These are phyloP conservation scores for Lasiosphaeriaceae sp. DNA, from an alignment of 495 filamentous ascomycete genomes.

Conservation along the genomic window DNA sequence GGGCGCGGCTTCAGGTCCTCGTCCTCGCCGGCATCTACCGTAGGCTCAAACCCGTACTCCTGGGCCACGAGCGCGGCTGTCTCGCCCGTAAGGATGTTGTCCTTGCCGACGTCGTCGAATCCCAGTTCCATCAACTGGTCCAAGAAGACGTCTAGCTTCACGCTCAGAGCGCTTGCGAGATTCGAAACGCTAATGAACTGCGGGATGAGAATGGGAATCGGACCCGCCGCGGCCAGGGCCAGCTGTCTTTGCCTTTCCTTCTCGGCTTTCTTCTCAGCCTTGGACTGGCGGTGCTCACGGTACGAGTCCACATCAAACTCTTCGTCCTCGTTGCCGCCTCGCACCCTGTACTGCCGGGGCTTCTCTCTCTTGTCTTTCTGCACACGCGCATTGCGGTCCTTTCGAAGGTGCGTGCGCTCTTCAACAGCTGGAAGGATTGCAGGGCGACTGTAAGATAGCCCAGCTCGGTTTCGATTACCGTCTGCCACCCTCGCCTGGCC, in stretches of 20 bases:
- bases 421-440: neutral
- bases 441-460: no score
- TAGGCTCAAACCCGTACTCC: constrained; percentile 91
- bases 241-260: constrained; percentile 27
- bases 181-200: constrained; percentile 87
- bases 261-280: constrained; percentile 33
- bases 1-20: constrained; percentile 73
- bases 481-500: neutral
- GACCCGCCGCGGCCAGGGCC: constrained; percentile 24
- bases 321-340: constrained; percentile 25
- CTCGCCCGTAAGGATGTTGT: constrained; percentile 84
- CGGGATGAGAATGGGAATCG: constrained; percentile 64
- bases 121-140: constrained; percentile 72
- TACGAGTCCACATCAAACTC: constrained; percentile 31
- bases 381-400: neutral
- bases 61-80: constrained; percentile 84
- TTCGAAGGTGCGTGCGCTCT: neutral
- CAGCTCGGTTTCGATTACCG: no score
- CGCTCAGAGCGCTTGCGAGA: constrained; percentile 70
- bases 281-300: constrained; percentile 32
- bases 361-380: constrained; percentile 18
- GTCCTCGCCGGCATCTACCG: constrained; percentile 62
- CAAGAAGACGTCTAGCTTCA: constrained; percentile 68
- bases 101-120: constrained; percentile 74
- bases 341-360: neutral